These are phyloP conservation scores for Dryas octopetala DNA, from an alignment of 306 rosid genomes.

Conservation along the genomic window DNA sequence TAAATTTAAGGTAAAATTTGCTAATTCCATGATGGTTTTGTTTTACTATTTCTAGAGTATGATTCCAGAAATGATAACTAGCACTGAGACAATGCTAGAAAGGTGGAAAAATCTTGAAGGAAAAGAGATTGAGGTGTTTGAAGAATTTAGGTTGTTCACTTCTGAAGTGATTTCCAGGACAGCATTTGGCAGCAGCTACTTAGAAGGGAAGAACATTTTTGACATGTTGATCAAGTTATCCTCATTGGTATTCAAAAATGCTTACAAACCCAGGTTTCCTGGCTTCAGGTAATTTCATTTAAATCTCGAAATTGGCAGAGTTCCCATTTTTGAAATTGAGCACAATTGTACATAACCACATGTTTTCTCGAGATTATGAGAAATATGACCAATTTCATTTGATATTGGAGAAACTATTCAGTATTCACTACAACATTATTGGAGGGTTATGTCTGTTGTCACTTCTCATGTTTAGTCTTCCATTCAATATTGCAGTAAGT, in stretches of 20 bases:
- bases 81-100: slow-evolving; percentile 20
- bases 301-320: not conserved
- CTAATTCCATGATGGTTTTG: too few species aligned
- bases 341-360: too few species aligned
- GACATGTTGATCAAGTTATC: slow-evolving; percentile 20
- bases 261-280: slow-evolving; percentile 8
- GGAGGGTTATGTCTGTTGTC: not conserved
- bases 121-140: slow-evolving; percentile 23
- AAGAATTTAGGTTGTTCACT: slow-evolving; percentile 30
- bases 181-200: slow-evolving; percentile 33
- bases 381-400: too few species aligned
- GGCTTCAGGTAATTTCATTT: slow-evolving; percentile 18
- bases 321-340: too few species aligned
- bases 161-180: slow-evolving; percentile 26
- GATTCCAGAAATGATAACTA: too few species aligned
- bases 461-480: not conserved
- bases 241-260: not conserved
- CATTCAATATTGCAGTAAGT: slow-evolving; percentile 1
- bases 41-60: too few species aligned
- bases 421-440: too few species aligned
- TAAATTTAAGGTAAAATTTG: too few species aligned
- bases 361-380: too few species aligned
- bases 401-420: too few species aligned
- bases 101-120: slow-evolving; percentile 29
- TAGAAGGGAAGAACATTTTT: slow-evolving; percentile 30